A percentile compares a stretch with the other conserved stretches of the same genome.
These are phyloP conservation scores for Magnolia kwangsiensis DNA, from an alignment of 164 flowering plant genomes.

Conservation along the genomic window DNA sequence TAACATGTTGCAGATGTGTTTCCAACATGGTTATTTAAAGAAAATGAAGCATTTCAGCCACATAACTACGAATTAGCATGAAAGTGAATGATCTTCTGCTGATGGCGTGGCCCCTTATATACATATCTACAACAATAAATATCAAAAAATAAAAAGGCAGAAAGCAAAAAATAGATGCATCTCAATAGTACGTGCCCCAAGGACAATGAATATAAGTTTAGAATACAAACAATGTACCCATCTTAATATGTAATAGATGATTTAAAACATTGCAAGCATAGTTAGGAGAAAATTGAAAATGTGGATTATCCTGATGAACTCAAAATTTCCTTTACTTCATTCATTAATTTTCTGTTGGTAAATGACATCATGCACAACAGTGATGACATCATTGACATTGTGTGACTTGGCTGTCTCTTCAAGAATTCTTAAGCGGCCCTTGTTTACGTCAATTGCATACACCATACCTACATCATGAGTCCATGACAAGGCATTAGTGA, in stretches of 20 bases:
- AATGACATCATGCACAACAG: constrained; percentile 46
- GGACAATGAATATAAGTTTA: too few relatives aligned
- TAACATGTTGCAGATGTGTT: not conserved
- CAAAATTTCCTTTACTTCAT: not conserved
- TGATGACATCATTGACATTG: constrained; percentile 53
- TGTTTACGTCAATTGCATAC: constrained; percentile 80
- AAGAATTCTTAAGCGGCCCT: constrained; percentile 79
- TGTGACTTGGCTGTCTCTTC: constrained; percentile 74
- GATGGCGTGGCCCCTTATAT: too few relatives aligned
- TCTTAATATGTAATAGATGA: too few relatives aligned
- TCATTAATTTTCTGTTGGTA: not conserved
- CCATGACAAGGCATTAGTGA: constrained; percentile 4
- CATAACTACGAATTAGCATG: not conserved
- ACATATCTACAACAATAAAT: too few relatives aligned
- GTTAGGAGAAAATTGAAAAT: too few relatives aligned
- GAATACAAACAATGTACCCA: too few relatives aligned
- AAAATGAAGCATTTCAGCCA: not conserved
- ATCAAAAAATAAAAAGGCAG: too few relatives aligned
- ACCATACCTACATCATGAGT: too few relatives aligned
- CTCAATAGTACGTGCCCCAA: too few relatives aligned
- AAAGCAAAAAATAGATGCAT: too few relatives aligned
- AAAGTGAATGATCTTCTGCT: not conserved
- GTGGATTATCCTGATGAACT: not conserved
- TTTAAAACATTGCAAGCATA: too few relatives aligned
- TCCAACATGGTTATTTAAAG: not conserved